Evolutionary conservation across 129 eudicot species (phyloP).

Genomic region (Lonicera japonica): DNA sequence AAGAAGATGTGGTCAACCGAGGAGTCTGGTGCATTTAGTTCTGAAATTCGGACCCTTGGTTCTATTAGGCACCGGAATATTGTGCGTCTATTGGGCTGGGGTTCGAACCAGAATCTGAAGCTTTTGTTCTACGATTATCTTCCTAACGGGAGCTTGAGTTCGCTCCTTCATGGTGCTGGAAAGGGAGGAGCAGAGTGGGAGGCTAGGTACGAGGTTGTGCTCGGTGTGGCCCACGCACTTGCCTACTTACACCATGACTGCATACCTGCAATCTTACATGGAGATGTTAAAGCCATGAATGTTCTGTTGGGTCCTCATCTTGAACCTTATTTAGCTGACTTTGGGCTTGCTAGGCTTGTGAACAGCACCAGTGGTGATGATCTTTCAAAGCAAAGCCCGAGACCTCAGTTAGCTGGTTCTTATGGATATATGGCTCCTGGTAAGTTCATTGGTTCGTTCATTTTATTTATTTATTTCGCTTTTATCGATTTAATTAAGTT

Average conservation of each 20-base stretch:
- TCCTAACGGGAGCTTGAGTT: slow-evolving; percentile 92
- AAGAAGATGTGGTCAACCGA: slow-evolving; percentile 97
- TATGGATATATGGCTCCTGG: slow-evolving; percentile 99
- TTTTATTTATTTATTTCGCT: background rate
- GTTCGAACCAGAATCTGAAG: slow-evolving; percentile 67
- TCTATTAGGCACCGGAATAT: slow-evolving; percentile 91
- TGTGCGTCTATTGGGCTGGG: slow-evolving; percentile 86
- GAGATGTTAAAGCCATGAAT: slow-evolving; percentile 96
- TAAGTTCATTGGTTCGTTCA: slow-evolving; percentile 16
- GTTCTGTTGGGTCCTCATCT: slow-evolving; percentile 64
- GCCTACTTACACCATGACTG: slow-evolving; percentile 95
- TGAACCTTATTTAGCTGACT: slow-evolving; percentile 90
- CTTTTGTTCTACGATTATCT: slow-evolving; percentile 82
- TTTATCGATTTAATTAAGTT: slow-evolving; percentile 1
- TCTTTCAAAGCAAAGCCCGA: slow-evolving; percentile 38
- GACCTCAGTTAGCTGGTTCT: slow-evolving; percentile 89
- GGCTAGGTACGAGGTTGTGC: slow-evolving; percentile 52
- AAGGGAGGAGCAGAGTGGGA: slow-evolving; percentile 94
- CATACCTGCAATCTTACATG: slow-evolving; percentile 81
- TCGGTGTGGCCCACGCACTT: slow-evolving; percentile 90
- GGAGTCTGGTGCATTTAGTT: slow-evolving; percentile 73
- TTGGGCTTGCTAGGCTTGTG: slow-evolving; percentile 83
- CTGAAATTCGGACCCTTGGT: slow-evolving; percentile 79
- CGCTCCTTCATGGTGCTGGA: slow-evolving; percentile 83
- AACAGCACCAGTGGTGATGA: slow-evolving; percentile 19